Percentiles rank a stretch among this genome's conserved stretches.
Evolutionary conservation across 2,329 filamentous ascomycete species (phyloP).

Genomic region (Verticillium nubilum): DNA sequence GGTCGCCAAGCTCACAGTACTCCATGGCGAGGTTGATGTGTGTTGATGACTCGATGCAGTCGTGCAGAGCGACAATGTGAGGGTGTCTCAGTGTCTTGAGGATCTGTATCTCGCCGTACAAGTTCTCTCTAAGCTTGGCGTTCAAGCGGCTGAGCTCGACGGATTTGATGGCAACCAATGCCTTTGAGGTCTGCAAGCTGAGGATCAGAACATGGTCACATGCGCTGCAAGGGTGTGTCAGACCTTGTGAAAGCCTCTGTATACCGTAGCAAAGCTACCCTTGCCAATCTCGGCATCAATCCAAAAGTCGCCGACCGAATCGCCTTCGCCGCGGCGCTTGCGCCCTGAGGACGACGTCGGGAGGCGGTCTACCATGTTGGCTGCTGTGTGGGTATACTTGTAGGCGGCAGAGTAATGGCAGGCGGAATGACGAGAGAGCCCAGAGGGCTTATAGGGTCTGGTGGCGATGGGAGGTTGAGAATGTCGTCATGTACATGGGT

Average conservation of each 20-base stretch:
- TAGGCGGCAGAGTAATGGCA: slow-evolving; percentile 25
- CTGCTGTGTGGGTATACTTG: slow-evolving; percentile 22
- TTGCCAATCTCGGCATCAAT: slow-evolving; percentile 89
- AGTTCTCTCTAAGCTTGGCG: slow-evolving; percentile 93
- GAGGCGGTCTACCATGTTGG: slow-evolving; percentile 32
- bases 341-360: slow-evolving; percentile 30
- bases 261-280: slow-evolving; percentile 96
- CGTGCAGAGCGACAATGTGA: slow-evolving; percentile 93
- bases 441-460: slow-evolving; percentile 18
- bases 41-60: slow-evolving; percentile 79
- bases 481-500: slow-evolving; percentile 4
- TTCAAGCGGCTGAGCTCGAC: slow-evolving; percentile 88
- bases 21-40: slow-evolving; percentile 99
- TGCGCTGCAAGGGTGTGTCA: slow-evolving; percentile 25
- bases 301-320: slow-evolving; percentile 68
- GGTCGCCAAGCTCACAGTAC: slow-evolving; percentile 91
- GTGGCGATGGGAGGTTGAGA: slow-evolving; percentile 20
- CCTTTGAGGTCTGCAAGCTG: slow-evolving; percentile 60
- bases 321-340: slow-evolving; percentile 21
- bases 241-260: slow-evolving; percentile 80
- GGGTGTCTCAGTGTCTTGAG: slow-evolving; percentile 90
- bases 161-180: slow-evolving; percentile 91
- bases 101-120: slow-evolving; percentile 92
- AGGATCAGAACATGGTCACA: background rate
- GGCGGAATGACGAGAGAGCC: slow-evolving; percentile 7